These are phyloP conservation scores for Calamus simplicifolius DNA, from an alignment of 176 grass and related monocot genomes.

Conservation along the genomic window DNA sequence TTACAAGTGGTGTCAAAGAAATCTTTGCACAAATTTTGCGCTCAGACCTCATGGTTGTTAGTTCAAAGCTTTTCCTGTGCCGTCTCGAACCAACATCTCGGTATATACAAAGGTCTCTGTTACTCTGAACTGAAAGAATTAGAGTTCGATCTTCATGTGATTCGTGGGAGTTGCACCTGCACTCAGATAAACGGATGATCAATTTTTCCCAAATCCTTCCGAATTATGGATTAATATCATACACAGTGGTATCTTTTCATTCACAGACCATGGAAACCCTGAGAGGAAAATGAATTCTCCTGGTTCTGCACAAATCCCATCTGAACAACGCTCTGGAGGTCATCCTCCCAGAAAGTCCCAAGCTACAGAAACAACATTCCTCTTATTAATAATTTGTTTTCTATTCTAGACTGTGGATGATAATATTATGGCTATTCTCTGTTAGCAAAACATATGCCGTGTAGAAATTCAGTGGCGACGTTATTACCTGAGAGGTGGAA, in stretches of 20 bases:
- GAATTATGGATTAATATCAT: too few species aligned
- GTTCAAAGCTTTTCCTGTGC: constrained; percentile 10
- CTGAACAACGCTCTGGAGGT: constrained; percentile 67
- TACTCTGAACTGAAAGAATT: constrained; percentile 21
- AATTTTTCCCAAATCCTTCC: too few species aligned
- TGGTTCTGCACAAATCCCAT: constrained; percentile 42
- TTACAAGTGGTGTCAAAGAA: not conserved
- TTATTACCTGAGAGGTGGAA: constrained; percentile 30
- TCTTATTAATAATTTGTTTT: not conserved
- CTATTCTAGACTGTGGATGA: too few species aligned
- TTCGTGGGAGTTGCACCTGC: constrained; percentile 23
- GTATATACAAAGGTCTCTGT: constrained; percentile 19
- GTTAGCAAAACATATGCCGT: too few species aligned
- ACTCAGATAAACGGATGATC: not conserved
- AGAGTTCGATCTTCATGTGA: constrained; percentile 33
- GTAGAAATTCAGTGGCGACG: not conserved
- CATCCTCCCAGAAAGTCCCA: constrained; percentile 55
- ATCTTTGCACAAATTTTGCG: not conserved
- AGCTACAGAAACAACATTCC: constrained; percentile 17
- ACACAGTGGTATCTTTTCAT: not conserved
- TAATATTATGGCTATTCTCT: too few species aligned
- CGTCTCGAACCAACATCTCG: not conserved
- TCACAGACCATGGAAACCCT: not conserved
- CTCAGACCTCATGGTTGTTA: constrained; percentile 7
- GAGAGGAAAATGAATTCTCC: constrained; percentile 6